A percentile compares a stretch with the other conserved stretches of the same genome.
Evolutionary conservation across 2,329 filamentous ascomycete species (phyloP).

Genomic region (Tolypocladium cylindrosporum): DNA sequence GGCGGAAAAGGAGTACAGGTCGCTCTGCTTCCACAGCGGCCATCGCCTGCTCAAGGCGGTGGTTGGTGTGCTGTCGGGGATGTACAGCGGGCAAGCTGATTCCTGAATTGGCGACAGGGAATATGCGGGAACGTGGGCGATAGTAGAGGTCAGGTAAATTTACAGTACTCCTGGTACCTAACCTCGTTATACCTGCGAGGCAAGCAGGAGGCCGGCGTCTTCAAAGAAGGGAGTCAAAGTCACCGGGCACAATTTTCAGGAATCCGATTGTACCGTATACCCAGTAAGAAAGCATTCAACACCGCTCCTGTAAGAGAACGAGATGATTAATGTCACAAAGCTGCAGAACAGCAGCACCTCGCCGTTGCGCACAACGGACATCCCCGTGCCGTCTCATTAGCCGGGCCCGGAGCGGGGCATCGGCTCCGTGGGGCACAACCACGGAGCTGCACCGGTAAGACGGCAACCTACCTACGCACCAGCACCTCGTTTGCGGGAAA

Average conservation of each 20-base stretch:
- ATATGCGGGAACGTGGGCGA: too few relatives aligned
- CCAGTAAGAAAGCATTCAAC: too few relatives aligned
- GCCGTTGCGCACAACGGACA: neutral
- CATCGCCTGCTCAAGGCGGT: conserved; percentile 1
- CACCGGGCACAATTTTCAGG: neutral
- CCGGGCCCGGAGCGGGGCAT: neutral
- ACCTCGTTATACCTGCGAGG: too few relatives aligned
- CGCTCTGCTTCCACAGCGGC: conserved; percentile 2
- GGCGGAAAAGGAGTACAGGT: neutral
- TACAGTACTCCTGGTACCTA: neutral
- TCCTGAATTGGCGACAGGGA: neutral
- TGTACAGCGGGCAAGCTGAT: neutral
- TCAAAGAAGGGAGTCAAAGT: neutral
- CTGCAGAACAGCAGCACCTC: neutral
- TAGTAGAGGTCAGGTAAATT: too few relatives aligned
- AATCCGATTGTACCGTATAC: neutral
- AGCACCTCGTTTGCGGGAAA: neutral
- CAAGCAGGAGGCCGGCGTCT: neutral
- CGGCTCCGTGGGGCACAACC: neutral
- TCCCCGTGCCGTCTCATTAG: neutral
- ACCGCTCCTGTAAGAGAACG: too few relatives aligned
- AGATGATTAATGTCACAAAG: too few relatives aligned
- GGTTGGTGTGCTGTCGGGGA: neutral
- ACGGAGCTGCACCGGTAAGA: neutral
- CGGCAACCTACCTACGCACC: neutral